Percentiles rank a stretch among this genome's conserved stretches.
Conservation (phyloP, 116 monocot genomes). For the Trichopus zeylanicus region DNA sequence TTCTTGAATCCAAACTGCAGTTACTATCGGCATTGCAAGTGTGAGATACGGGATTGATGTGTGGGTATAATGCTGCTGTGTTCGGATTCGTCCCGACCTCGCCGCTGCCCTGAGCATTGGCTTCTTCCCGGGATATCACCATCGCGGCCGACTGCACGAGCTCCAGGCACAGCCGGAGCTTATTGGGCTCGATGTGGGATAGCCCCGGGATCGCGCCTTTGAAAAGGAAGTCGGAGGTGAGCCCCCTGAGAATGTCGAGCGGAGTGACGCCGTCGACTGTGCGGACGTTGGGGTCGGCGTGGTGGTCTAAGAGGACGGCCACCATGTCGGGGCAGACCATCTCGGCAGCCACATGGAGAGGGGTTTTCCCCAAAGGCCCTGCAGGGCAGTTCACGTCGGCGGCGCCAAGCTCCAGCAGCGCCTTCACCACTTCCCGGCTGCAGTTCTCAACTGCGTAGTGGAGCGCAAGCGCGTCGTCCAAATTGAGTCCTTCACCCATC, state of each 20-base stretch:
- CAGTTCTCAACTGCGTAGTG: conserved; percentile 89
- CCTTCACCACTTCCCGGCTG: conserved; percentile 91
- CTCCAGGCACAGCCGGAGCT: conserved; percentile 85
- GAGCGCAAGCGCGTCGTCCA: conserved; percentile 78
- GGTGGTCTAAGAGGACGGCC: conserved; percentile 84
- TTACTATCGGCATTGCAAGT: conserved; percentile 8
- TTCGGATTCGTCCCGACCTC: conserved; percentile 6
- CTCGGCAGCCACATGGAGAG: conserved; percentile 81
- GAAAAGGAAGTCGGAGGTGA: conserved; percentile 92
- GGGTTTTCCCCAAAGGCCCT: conserved; percentile 64
- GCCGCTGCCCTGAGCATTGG: conserved; percentile 7
- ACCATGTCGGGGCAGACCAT: conserved; percentile 95
- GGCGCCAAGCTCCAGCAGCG: conserved; percentile 76
- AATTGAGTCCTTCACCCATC: conserved; percentile 88
- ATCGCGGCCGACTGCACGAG: conserved; percentile 81
- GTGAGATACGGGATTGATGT: conserved; percentile 11
- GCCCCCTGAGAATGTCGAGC: conserved; percentile 63
- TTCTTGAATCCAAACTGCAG: conserved; percentile 46
- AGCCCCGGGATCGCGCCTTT: conserved; percentile 85
- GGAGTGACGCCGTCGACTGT: conserved; percentile 83
- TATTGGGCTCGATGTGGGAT: conserved; percentile 85
- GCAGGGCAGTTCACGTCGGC: conserved; percentile 87
- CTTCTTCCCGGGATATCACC: conserved; percentile 65
- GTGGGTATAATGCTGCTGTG: conserved; percentile 14
- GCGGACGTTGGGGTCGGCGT: conserved; percentile 74